A percentile compares a stretch with the other conserved stretches of the same genome.
Conservation (phyloP, 345 rosid species). For the Lepidium sativum region DNA sequence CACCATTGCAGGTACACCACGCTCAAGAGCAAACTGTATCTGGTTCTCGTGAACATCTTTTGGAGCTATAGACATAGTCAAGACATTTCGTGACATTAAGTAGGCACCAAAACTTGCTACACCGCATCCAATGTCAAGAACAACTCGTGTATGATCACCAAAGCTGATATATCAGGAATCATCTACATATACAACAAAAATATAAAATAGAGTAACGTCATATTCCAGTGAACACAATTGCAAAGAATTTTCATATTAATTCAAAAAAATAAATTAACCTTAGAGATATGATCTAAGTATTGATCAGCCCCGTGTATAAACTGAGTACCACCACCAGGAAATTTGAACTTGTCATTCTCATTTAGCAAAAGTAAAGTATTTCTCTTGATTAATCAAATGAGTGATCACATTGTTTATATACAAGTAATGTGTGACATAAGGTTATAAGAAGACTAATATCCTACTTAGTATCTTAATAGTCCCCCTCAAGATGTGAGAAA, state of each 20-base stretch:
- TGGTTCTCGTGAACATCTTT: conserved; percentile 99
- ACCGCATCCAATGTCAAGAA: conserved; percentile 89
- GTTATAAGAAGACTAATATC: too few relatives aligned
- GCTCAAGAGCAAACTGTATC: conserved; percentile 98
- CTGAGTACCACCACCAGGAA: conserved; percentile 98
- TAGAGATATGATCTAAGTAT: conserved; percentile 76
- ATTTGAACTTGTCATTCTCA: conserved; percentile 83
- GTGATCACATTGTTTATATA: too few relatives aligned
- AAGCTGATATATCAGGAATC: conserved; percentile 73
- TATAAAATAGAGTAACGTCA: conserved; percentile 8
- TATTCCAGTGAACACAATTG: background rate
- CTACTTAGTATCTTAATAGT: too few relatives aligned
- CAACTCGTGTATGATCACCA: conserved; percentile 69
- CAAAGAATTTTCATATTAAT: background rate
- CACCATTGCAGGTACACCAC: conserved; percentile 98
- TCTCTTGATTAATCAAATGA: too few relatives aligned
- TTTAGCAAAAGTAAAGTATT: too few relatives aligned
- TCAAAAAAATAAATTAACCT: conserved; percentile 36
- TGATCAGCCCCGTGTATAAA: conserved; percentile 94
- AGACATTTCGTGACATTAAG: conserved; percentile 59
- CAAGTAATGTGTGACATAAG: too few relatives aligned
- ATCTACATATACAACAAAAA: conserved; percentile 39
- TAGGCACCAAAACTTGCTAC: conserved; percentile 99
- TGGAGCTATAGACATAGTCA: conserved; percentile 92
- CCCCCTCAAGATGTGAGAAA: too few relatives aligned